Evolutionary conservation across 2,329 filamentous ascomycete species (phyloP), one percentile per base, ranked within the genome.

Genomic region (Cadophora malorum): DNA sequence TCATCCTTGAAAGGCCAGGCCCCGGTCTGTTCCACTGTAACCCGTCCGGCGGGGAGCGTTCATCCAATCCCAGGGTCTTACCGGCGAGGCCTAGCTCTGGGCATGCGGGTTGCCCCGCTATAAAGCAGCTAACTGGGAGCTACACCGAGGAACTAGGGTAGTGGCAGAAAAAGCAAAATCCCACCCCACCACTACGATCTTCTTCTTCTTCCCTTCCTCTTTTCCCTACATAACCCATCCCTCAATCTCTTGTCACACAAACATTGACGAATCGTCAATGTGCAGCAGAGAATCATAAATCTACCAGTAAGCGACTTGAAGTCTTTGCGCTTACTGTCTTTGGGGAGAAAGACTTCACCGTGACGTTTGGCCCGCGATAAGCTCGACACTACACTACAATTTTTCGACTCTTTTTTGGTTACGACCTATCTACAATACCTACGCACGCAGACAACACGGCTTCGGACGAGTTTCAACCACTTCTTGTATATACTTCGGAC

Each of bases 321-420:
- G 76, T 77, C 76, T 77, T 77, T 77, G 76, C 76, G 75, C 74
- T 77, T 73, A 72, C 71, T 75, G 70, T 64, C 41, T 64, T 55
- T 69, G 67, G 53, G 69, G 65, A 76, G 73, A 77, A 77, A 76
- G 76, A 76, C 75, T 77, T 74, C 64, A 64, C 66, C 31, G 55
- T 63, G 33, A 61, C 21, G 58, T n/a, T 33, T 38, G 56, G 14
- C 31, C 23, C 33, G 35, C 59, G 52, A 65, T 55, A 60, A 28
- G 53, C 55, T 64, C 33, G 53, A 59, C 68, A 66, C 56, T 66
- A 67, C 58, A 28, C 49, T 68, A 53, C 45, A 35, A 45, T 55
- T 50, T 50, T 52, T 53, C 58, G 53, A 28, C n/a, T n/a, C n/a
- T 62, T 53, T 64, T 28, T 41, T 63, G 55, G 19, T 49, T 63